Conservation (phyloP, 2,329 filamentous ascomycete species). For the Xylaria sp. region DNA sequence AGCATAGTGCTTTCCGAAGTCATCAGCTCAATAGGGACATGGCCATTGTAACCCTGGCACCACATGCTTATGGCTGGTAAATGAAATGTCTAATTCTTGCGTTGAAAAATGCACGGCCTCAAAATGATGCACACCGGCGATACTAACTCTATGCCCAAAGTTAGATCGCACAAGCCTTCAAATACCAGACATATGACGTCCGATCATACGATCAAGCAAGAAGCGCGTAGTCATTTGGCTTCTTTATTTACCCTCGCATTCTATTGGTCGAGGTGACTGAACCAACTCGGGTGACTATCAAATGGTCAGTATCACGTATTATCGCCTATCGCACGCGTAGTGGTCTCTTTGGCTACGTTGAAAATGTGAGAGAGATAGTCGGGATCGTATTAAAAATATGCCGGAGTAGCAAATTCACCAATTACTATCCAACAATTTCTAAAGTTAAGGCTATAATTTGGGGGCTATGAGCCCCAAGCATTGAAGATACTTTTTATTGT, state of each 20-base stretch:
- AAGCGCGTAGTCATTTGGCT: neutral
- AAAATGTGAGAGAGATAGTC: neutral
- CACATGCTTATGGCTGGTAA: no score
- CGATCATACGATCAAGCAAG: neutral
- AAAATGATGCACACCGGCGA: no score
- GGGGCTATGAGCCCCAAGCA: neutral
- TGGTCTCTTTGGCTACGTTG: neutral
- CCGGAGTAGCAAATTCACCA: neutral
- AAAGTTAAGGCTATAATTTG: neutral
- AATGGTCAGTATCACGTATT: neutral
- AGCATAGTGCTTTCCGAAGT: no score
- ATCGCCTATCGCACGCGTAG: neutral
- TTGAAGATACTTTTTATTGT: constrained; percentile 11
- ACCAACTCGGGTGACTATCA: neutral
- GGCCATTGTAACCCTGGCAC: no score
- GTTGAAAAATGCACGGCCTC: no score
- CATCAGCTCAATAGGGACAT: no score
- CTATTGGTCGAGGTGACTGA: neutral
- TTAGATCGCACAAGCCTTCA: neutral
- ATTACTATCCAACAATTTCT: neutral
- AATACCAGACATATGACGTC: neutral
- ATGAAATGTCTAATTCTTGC: no score
- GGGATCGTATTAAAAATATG: neutral
- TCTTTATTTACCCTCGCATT: neutral
- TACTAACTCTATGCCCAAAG: neutral